A percentile compares a stretch with the other conserved stretches of the same genome.
These are phyloP conservation scores for Candida peoriensis DNA, from an alignment of 805 yeast species.

Conservation along the genomic window DNA sequence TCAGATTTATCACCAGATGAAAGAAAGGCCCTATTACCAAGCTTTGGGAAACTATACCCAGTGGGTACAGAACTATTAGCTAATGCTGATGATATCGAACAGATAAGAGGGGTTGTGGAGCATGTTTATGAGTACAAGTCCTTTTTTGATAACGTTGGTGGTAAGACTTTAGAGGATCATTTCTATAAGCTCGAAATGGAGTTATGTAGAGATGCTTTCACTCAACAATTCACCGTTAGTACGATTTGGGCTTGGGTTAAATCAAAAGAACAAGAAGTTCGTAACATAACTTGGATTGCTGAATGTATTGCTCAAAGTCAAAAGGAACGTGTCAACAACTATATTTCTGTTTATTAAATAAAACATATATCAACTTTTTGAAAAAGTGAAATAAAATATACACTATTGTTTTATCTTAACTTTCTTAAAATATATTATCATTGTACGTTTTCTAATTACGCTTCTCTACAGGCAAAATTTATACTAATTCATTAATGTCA, in stretches of 20 bases:
- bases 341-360: conserved; percentile 72
- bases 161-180: conserved; percentile 83
- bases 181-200: conserved; percentile 91
- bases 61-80: conserved; percentile 59
- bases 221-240: conserved; percentile 90
- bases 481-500: too few relatives aligned
- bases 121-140: conserved; percentile 62
- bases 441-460: too few relatives aligned
- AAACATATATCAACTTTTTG: too few relatives aligned
- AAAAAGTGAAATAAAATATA: too few relatives aligned
- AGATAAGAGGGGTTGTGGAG: conserved; percentile 60
- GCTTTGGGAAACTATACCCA: conserved; percentile 77
- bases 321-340: conserved; percentile 87
- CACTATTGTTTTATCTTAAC: too few relatives aligned
- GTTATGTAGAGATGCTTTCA: conserved; percentile 84
- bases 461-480: too few relatives aligned
- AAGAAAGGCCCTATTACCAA: conserved; percentile 69
- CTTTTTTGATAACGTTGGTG: conserved; percentile 42
- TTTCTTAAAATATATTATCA: too few relatives aligned
- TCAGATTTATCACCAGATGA: conserved; percentile 74
- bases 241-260: conserved; percentile 97
- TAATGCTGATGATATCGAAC: conserved; percentile 80
- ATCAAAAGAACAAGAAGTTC: conserved; percentile 92
- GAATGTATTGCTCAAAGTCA: conserved; percentile 99
- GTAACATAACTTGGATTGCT: conserved; percentile 99